phyloP scores from a whole-genome alignment of 768 basidiomycete genomes.

The Auriscalpium orientale region DNA sequence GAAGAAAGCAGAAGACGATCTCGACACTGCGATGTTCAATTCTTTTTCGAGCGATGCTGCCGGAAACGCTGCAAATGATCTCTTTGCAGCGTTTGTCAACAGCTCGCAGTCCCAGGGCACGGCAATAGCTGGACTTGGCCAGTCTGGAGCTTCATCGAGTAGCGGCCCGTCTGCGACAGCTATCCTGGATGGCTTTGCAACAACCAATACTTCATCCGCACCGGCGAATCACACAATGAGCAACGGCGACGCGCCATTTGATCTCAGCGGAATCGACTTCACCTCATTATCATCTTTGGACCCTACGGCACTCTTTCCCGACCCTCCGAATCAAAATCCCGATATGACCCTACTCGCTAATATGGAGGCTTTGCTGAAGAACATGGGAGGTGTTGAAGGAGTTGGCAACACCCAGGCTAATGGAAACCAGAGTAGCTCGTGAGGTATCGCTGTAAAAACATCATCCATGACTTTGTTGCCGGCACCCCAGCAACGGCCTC shows the following conservation, averaged over 20 bases:
- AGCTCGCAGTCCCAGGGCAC: background rate
- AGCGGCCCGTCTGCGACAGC: constrained; percentile 11
- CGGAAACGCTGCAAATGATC: background rate
- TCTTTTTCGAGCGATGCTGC: background rate
- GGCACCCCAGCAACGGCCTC: too few relatives aligned
- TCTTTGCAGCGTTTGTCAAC: background rate
- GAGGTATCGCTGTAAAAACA: background rate
- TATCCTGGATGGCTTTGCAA: constrained; percentile 34
- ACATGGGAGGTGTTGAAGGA: constrained; percentile 23
- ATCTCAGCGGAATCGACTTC: constrained; percentile 30
- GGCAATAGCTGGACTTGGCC: background rate
- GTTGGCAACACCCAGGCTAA: background rate
- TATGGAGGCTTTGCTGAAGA: constrained; percentile 48
- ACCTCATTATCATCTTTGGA: constrained; percentile 24
- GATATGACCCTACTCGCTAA: constrained; percentile 40
- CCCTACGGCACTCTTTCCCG: constrained; percentile 38
- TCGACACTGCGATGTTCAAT: background rate
- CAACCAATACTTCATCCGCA: constrained; percentile 20
- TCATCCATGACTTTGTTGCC: too few relatives aligned
- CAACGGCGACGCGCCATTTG: constrained; percentile 31
- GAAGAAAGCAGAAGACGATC: background rate
- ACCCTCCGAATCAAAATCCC: constrained; percentile 20
- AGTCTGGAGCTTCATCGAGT: background rate
- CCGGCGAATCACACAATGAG: constrained; percentile 10
- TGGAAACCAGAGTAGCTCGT: background rate